These are phyloP conservation scores for Furcasterigmium sp. DNA, from an alignment of 2,329 filamentous ascomycete genomes.

Conservation along the genomic window DNA sequence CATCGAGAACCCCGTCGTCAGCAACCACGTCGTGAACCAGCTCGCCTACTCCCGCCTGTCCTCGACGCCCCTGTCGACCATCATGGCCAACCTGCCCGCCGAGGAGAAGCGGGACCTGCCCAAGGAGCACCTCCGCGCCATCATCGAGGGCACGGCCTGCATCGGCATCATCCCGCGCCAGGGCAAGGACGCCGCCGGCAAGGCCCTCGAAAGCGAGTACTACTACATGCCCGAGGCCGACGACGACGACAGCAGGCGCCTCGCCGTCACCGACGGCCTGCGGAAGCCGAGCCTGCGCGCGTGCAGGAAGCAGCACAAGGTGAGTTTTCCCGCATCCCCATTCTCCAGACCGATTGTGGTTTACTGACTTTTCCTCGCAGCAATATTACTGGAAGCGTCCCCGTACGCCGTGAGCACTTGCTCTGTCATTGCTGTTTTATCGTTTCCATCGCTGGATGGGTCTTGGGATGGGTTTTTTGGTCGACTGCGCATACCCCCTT, in stretches of 20 bases:
- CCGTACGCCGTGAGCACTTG: slow-evolving; percentile 44
- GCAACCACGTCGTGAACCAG: slow-evolving; percentile 91
- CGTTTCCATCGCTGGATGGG: too few relatives aligned
- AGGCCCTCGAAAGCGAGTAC: slow-evolving; percentile 90
- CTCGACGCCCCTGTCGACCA: slow-evolving; percentile 83
- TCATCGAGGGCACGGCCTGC: slow-evolving; percentile 71
- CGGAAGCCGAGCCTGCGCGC: slow-evolving; percentile 83
- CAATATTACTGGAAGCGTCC: slow-evolving; percentile 69
- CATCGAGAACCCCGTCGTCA: slow-evolving; percentile 36
- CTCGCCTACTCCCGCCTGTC: slow-evolving; percentile 90
- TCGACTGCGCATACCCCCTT: not conserved
- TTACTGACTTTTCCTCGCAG: slow-evolving; percentile 26
- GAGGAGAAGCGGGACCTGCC: slow-evolving; percentile 56
- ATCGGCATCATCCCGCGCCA: slow-evolving; percentile 85
- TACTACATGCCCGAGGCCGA: slow-evolving; percentile 93
- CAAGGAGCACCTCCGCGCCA: slow-evolving; percentile 58
- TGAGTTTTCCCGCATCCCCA: slow-evolving; percentile 38
- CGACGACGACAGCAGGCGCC: slow-evolving; percentile 68
- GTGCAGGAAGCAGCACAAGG: slow-evolving; percentile 96
- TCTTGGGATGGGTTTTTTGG: slow-evolving; percentile 1
- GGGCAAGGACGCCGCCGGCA: slow-evolving; percentile 94
- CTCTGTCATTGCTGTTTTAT: not conserved
- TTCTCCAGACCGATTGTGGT: slow-evolving; percentile 17
- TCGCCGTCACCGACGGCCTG: slow-evolving; percentile 79
- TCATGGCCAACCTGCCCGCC: slow-evolving; percentile 77